Evolutionary conservation across 2,329 filamentous ascomycete genomes (phyloP), one percentile per base, ranked within the genome.

Genomic region (Penicillium italicum): DNA sequence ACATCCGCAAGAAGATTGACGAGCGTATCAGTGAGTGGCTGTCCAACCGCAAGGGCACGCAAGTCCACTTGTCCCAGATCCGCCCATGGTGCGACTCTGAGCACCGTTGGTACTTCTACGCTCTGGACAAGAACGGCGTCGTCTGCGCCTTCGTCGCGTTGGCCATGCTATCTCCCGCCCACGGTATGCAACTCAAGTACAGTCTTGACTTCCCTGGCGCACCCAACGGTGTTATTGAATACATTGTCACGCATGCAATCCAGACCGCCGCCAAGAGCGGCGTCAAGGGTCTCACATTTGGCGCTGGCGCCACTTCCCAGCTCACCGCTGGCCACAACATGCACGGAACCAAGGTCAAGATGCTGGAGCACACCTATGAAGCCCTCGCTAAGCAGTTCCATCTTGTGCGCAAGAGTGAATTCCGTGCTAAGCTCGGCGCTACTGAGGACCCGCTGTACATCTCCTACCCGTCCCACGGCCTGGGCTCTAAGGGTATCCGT

Each of bases 111-210:
- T 97, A 96, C 78, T 90, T 92, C 69, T 89, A 90, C 66, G 88
- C 90, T 10, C 82, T 87, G 62, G 89, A 89, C 62, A 81, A 83
- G 67, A 82, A 89, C 16, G 89, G 89, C 60, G 84, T 82, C 57
- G 84, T 97, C 54, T 82, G 82, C 40, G 87, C 88, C 33, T 82
- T 97, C 56, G 87, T 93, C n/a, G 86, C 93, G 9, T 79, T 97
- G 66, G 89, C 89, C 50, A 89, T 91, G 72, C 84, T 97, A 28
- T 84, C 88, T 4, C 90, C 91, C 2, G 80, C 84, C 34, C 85
- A 95, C 70, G 92, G 92, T 52, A 95, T 91, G 85, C 92, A 97
- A 77, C 87, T 96, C 70, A 97, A 97, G 78, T 96, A 94, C 79
- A 89, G 89, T n/a, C 85, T 97, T 52, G 91, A 97, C 74, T 96